Percentiles rank a stretch among this genome's conserved stretches.
phyloP scores from a whole-genome alignment of 1,139 yeast genomes.

The Schizosaccharomyces versatilis region DNA sequence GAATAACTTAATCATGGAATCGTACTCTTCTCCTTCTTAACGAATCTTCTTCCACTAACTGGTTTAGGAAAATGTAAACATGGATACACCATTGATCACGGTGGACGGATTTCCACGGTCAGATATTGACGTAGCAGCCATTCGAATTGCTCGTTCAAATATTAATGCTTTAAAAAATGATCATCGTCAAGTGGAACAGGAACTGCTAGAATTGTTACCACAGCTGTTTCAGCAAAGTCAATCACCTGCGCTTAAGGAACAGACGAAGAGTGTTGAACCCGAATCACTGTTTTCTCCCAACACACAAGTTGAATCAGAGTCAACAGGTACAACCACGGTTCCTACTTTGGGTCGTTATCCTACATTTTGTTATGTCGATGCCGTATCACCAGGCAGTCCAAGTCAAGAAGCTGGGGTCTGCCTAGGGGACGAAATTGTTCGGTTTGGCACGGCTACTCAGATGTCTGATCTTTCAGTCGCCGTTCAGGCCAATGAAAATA shows the following conservation, averaged over 20 bases:
- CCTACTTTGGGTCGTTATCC: not conserved
- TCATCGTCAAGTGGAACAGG: not conserved
- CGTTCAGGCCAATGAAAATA: not conserved
- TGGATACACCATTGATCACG: conserved; percentile 44
- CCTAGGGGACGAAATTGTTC: not conserved
- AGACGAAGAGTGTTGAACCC: not conserved
- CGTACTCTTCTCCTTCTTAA: not conserved
- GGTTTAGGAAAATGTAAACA: conserved; percentile 24
- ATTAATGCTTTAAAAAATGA: not conserved
- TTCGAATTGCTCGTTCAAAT: not conserved
- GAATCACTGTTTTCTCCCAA: not conserved
- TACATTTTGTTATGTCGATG: not conserved
- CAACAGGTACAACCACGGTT: not conserved
- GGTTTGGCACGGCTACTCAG: not conserved
- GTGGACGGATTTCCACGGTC: conserved; percentile 66
- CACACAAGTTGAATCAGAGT: not conserved
- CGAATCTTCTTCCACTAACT: not conserved
- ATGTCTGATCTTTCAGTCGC: not conserved
- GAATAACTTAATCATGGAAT: not conserved
- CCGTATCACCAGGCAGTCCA: not conserved
- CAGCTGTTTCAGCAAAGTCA: not conserved
- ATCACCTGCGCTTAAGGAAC: not conserved
- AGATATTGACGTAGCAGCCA: conserved; percentile 51
- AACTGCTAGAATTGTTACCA: not conserved
- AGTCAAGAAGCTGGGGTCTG: conserved; percentile 3